Conservation (phyloP, 2,329 filamentous ascomycete genomes). For the Colletotrichum salicis region DNA sequence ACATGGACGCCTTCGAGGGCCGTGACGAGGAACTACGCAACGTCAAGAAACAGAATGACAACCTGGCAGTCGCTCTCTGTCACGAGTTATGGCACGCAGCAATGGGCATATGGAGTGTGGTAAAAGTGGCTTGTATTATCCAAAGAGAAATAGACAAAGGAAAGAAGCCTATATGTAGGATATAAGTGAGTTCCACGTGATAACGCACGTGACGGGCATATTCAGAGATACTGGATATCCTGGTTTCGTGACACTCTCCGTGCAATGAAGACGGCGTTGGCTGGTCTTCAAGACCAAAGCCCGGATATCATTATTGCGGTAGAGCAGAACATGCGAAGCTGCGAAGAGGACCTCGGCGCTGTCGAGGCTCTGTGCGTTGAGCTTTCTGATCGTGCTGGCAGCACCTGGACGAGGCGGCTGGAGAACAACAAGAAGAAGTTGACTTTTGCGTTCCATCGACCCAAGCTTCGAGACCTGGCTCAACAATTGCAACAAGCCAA, state of each 20-base stretch:
- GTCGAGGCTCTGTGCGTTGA: neutral
- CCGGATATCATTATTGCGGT: neutral
- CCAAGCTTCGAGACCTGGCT: neutral
- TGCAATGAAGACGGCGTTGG: neutral
- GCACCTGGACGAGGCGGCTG: neutral
- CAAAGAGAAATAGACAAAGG: no score
- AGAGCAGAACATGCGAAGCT: neutral
- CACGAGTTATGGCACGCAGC: no score
- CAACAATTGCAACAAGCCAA: neutral
- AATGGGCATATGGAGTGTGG: no score
- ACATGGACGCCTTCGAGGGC: neutral
- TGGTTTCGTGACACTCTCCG: no score
- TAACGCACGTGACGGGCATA: no score
- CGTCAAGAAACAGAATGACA: neutral
- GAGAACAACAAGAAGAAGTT: slow-evolving; percentile 2
- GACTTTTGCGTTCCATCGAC: neutral
- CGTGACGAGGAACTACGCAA: neutral
- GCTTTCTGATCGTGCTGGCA: neutral
- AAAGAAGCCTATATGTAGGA: no score
- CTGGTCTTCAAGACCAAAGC: neutral
- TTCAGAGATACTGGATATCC: no score
- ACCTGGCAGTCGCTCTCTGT: neutral
- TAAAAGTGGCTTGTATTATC: no score
- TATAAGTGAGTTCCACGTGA: no score
- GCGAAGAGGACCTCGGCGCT: neutral